These are phyloP conservation scores for Lactifluus pinguis DNA, from an alignment of 768 basidiomycete species.

Conservation along the genomic window DNA sequence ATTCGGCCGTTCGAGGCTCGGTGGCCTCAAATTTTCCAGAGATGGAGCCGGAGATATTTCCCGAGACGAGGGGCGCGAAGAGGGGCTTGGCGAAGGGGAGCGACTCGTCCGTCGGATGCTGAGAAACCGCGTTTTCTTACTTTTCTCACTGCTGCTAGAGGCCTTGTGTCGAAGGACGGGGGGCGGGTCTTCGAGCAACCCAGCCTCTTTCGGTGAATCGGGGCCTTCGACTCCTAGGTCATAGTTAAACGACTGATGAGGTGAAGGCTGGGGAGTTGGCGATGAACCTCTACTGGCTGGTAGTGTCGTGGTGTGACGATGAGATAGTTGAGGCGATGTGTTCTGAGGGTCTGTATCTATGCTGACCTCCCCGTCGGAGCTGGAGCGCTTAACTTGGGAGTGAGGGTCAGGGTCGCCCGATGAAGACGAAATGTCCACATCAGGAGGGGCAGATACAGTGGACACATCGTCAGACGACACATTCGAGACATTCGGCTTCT, in stretches of 20 bases:
- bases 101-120: slow-evolving; percentile 5
- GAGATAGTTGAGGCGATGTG: background rate
- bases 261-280: background rate
- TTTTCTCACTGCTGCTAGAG: slow-evolving; percentile 12
- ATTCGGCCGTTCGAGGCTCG: background rate
- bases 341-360: background rate
- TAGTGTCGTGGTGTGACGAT: background rate
- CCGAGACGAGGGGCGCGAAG: slow-evolving; percentile 13
- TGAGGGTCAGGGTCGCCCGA: slow-evolving; percentile 17
- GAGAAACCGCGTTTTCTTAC: slow-evolving; percentile 13
- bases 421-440: slow-evolving; percentile 19
- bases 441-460: slow-evolving; percentile 30
- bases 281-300: slow-evolving; percentile 6
- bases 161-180: slow-evolving; percentile 7
- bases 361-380: slow-evolving; percentile 26
- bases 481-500: slow-evolving; percentile 19
- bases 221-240: background rate
- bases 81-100: slow-evolving; percentile 4
- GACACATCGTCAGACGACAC: slow-evolving; percentile 15
- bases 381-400: slow-evolving; percentile 23
- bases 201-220: background rate
- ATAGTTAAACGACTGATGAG: background rate
- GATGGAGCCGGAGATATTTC: slow-evolving; percentile 8
- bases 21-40: slow-evolving; percentile 1
- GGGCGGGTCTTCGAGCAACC: background rate